phyloP scores from a whole-genome alignment of 2,329 filamentous ascomycete species.

The Fusarium chlamydosporum region DNA sequence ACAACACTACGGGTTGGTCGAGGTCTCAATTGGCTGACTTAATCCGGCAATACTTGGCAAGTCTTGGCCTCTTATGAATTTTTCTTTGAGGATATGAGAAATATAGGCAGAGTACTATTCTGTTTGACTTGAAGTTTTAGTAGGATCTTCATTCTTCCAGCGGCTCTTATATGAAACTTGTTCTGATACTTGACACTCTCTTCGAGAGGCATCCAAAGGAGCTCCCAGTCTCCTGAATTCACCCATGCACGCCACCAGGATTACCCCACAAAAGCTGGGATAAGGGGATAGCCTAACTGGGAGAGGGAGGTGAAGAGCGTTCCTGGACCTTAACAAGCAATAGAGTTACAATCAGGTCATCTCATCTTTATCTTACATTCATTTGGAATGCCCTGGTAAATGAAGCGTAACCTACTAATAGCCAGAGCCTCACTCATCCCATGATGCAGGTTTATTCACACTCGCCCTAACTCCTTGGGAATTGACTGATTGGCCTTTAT shows the following conservation, averaged over 20 bases:
- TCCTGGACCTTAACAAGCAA: constrained; percentile 9
- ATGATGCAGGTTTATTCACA: neutral
- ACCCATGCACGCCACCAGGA: constrained; percentile 40
- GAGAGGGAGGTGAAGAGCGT: constrained; percentile 38
- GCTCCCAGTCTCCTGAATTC: constrained; percentile 40
- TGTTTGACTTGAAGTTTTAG: neutral
- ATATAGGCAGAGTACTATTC: neutral
- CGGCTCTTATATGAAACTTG: neutral
- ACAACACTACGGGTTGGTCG: constrained; percentile 7
- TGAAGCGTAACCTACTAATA: neutral
- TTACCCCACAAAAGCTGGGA: constrained; percentile 48
- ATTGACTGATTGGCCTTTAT: neutral
- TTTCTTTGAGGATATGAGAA: neutral
- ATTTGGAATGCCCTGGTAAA: constrained; percentile 1
- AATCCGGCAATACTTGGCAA: constrained; percentile 40
- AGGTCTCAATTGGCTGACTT: constrained; percentile 40
- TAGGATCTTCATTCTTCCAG: neutral
- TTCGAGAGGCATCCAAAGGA: constrained; percentile 43
- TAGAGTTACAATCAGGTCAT: constrained; percentile 9
- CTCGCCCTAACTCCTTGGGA: neutral
- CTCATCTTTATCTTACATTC: constrained; percentile 8
- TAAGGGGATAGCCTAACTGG: constrained; percentile 43
- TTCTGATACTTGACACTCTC: constrained; percentile 9
- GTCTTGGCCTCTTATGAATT: constrained; percentile 8
- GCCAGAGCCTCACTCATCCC: neutral